Percentiles rank a stretch among this genome's conserved stretches.
phyloP scores from a whole-genome alignment of 1,284 basidiomycete genomes.

The Tranzscheliella williamsii region DNA sequence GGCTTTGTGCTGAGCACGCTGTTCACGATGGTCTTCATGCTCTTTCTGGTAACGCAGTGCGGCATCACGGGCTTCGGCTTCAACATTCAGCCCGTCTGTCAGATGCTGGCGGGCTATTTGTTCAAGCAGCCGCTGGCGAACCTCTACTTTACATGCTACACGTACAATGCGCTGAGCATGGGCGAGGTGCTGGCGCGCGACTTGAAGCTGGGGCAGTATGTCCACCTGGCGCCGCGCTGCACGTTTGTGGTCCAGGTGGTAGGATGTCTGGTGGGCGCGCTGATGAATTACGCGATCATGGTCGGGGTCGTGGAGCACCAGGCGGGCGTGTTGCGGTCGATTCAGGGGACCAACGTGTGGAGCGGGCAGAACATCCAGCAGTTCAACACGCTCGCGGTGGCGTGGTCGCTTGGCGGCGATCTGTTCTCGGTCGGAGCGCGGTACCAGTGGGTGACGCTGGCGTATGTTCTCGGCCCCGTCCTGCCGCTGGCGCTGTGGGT shows the following conservation, averaged over 20 bases:
- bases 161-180: slow-evolving; percentile 30
- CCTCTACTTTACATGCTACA: slow-evolving; percentile 42
- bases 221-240: slow-evolving; percentile 39
- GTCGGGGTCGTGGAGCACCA: slow-evolving; percentile 12
- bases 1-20: slow-evolving; percentile 14
- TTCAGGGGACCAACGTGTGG: slow-evolving; percentile 36
- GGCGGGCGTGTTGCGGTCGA: slow-evolving; percentile 32
- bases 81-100: slow-evolving; percentile 35
- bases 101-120: slow-evolving; percentile 43
- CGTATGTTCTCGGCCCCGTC: slow-evolving; percentile 15
- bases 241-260: slow-evolving; percentile 34
- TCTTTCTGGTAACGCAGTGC: slow-evolving; percentile 15
- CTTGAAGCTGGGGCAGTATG: slow-evolving; percentile 40
- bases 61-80: slow-evolving; percentile 29
- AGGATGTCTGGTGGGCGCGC: slow-evolving; percentile 30
- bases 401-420: slow-evolving; percentile 38
- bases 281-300: slow-evolving; percentile 40
- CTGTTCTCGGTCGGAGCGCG: slow-evolving; percentile 29
- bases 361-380: slow-evolving; percentile 35
- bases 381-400: slow-evolving; percentile 34
- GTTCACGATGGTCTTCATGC: slow-evolving; percentile 18
- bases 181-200: slow-evolving; percentile 15
- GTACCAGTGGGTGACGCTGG: slow-evolving; percentile 26
- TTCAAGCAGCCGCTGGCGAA: slow-evolving; percentile 40
- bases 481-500: slow-evolving; percentile 20